Conservation (phyloP, 2,329 filamentous ascomycete species). For the Colletotrichum musae region DNA sequence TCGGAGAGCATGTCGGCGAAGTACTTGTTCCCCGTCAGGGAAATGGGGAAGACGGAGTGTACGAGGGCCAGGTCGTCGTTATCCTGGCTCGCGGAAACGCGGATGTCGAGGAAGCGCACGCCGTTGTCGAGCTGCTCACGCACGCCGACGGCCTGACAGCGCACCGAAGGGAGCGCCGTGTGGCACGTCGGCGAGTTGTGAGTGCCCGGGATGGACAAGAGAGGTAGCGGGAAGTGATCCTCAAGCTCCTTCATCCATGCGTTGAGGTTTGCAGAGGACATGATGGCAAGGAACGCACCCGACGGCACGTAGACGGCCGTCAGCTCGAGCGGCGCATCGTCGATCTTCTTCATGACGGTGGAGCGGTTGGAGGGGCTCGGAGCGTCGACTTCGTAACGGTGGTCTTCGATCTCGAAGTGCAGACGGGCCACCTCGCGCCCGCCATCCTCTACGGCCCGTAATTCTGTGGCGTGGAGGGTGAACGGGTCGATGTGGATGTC, state of each 20-base stretch:
- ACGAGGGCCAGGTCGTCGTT: slow-evolving; percentile 84
- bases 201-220: slow-evolving; percentile 92
- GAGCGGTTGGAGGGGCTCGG: slow-evolving; percentile 74
- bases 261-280: slow-evolving; percentile 78
- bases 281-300: slow-evolving; percentile 72
- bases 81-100: slow-evolving; percentile 71
- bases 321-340: slow-evolving; percentile 68
- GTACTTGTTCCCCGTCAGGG: slow-evolving; percentile 84
- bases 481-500: slow-evolving; percentile 78
- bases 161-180: slow-evolving; percentile 89
- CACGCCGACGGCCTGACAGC: slow-evolving; percentile 88
- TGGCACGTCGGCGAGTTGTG: slow-evolving; percentile 94
- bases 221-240: slow-evolving; percentile 80
- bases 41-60: slow-evolving; percentile 91
- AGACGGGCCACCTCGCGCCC: slow-evolving; percentile 79
- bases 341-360: slow-evolving; percentile 71
- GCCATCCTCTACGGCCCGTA: slow-evolving; percentile 70
- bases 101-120: slow-evolving; percentile 93
- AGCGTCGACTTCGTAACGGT: slow-evolving; percentile 80
- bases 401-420: slow-evolving; percentile 75
- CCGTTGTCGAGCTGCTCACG: slow-evolving; percentile 88
- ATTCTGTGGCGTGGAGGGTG: slow-evolving; percentile 72
- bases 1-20: slow-evolving; percentile 80
- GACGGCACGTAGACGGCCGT: slow-evolving; percentile 76
- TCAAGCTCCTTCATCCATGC: slow-evolving; percentile 86